Evolutionary conservation across 371 early-diverging fungal species (phyloP), one percentile per base, ranked within the genome.

Genomic region (Conidiobolus incongruus): DNA sequence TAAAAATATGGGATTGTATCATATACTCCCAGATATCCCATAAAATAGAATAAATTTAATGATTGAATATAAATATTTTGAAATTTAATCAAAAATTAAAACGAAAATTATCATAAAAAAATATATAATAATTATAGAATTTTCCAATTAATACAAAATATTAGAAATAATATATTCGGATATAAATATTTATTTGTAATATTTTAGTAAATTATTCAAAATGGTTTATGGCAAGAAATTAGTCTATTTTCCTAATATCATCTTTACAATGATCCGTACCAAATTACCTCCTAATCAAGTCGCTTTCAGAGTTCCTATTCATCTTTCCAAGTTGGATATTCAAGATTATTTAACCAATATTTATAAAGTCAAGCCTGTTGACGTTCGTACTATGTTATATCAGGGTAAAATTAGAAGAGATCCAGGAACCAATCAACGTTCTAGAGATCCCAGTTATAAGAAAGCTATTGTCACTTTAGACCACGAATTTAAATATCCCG

Each of bases 251-350:
- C 95, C 95, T 34, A 86, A 85, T 59, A 62, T 89, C 42, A 56
- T 83, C 11, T 71, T 94, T 53, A 79, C 75, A 47, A 67, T 93
- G 49, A 75, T 89, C 6, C 79, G 88, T 32, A 71, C 74, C 28
- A 74, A 72, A 31, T 67, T 78, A 29, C 84, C 83, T 38, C 70
- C 77, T 13, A 86, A 91, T 58, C 88, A 87, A 56, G 86, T 79
- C 19, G 90, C 86, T 23, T 94, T 94, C 72, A 72, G 80, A 17
- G 80, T 87, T 0, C 93, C 93, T 26, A 81, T 77, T n/a, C 64
- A 70, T 29, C 65, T 87, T 56, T 91, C 90, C 72, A 94, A 94
- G 60, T 70, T 93, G 28, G 95, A 94, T 58, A 81, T 94, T 56
- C 68, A 72, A 35, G 75, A 81, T 44, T 88, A 87, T 49, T 72